phyloP scores from a whole-genome alignment of 495 filamentous ascomycete genomes.

The Collariella sp. region DNA sequence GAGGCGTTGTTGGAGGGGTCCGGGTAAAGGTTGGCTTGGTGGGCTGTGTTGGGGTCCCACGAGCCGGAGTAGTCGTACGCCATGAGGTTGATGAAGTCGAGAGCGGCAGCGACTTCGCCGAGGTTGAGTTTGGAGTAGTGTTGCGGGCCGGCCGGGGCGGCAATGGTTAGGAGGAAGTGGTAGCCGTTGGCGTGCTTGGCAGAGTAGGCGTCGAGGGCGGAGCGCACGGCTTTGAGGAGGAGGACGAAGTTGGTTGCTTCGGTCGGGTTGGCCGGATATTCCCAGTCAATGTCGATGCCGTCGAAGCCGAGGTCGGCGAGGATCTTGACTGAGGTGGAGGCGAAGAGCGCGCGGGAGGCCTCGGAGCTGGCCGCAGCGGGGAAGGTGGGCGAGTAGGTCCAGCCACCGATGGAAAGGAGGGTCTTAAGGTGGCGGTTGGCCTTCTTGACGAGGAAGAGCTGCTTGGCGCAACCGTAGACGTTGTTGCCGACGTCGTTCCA shows the following conservation, averaged over 20 bases:
- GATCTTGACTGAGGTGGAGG: conserved; percentile 52
- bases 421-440: conserved; percentile 77
- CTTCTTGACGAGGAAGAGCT: conserved; percentile 80
- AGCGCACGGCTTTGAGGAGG: conserved; percentile 57
- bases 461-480: conserved; percentile 77
- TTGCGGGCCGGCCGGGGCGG: conserved; percentile 47
- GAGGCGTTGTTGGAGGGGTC: conserved; percentile 37
- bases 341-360: conserved; percentile 52
- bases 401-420: conserved; percentile 81
- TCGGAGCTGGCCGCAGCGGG: conserved; percentile 54
- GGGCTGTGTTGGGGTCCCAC: conserved; percentile 57
- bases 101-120: conserved; percentile 51
- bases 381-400: conserved; percentile 80
- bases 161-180: conserved; percentile 70
- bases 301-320: conserved; percentile 53
- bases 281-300: conserved; percentile 43
- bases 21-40: conserved; percentile 68
- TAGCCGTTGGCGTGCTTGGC: conserved; percentile 37
- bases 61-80: conserved; percentile 63
- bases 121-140: conserved; percentile 65
- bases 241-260: conserved; percentile 66
- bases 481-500: conserved; percentile 49
- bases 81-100: conserved; percentile 89
- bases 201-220: conserved; percentile 57
- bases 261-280: conserved; percentile 46